Evolutionary conservation across 2,329 filamentous ascomycete genomes (phyloP).

Genomic region (Diplodia intermedia): DNA sequence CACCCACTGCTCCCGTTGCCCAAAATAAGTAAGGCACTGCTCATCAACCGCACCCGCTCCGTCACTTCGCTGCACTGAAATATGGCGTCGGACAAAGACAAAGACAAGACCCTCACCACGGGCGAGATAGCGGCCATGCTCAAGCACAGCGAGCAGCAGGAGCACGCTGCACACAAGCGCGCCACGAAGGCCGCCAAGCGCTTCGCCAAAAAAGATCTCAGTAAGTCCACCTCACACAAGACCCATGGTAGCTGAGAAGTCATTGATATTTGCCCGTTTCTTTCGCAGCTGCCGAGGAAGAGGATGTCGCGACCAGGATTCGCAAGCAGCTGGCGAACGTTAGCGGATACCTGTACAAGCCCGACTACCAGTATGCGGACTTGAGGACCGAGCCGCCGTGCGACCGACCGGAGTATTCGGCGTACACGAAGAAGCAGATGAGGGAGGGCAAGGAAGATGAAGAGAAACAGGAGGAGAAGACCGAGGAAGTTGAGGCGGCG

Average conservation of each 20-base stretch:
- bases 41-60: not conserved
- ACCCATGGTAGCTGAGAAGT: not conserved
- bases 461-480: not conserved
- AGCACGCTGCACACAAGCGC: not conserved
- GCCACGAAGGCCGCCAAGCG: not conserved
- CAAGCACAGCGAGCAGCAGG: not conserved
- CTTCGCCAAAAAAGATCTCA: not conserved
- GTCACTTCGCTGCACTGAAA: not conserved
- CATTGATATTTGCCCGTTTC: not conserved
- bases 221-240: not conserved
- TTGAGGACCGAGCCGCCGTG: constrained; percentile 19
- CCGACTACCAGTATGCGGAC: constrained; percentile 7
- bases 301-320: not conserved
- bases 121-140: not conserved
- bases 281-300: not conserved
- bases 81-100: constrained; percentile 8
- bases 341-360: constrained; percentile 22
- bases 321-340: constrained; percentile 17
- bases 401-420: constrained; percentile 2
- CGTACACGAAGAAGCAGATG: constrained; percentile 9
- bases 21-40: not conserved
- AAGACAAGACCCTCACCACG: not conserved
- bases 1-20: not conserved
- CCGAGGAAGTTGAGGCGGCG: not conserved
- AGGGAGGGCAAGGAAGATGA: not conserved